These are phyloP conservation scores for Blastocystis sp. DNA, from an alignment of 352 stramenopile genomes.

Conservation along the genomic window DNA sequence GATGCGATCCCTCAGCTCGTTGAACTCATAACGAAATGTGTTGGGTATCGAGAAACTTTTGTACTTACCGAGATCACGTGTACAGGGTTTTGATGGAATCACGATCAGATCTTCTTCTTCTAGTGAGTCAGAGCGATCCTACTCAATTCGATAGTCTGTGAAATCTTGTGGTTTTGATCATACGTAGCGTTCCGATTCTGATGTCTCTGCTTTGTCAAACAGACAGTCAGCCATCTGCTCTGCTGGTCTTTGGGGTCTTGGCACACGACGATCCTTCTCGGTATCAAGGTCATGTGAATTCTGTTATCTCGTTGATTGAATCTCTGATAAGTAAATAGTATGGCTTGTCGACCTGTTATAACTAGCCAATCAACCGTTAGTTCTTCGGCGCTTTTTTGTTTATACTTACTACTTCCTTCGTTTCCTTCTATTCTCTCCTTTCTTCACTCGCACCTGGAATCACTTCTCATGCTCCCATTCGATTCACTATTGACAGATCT, in stretches of 20 bases:
- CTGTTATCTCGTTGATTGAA: background rate
- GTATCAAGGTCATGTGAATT: background rate
- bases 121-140: background rate
- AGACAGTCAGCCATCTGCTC: background rate
- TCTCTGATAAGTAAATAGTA: background rate
- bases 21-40: background rate
- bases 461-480: background rate
- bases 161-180: background rate
- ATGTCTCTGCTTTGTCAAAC: background rate
- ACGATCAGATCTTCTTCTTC: background rate
- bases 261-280: background rate
- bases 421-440: background rate
- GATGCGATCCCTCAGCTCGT: background rate
- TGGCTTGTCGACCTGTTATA: background rate
- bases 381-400: background rate
- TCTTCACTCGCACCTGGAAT: background rate
- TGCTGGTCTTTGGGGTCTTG: background rate
- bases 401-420: background rate
- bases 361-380: background rate
- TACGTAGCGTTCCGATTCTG: background rate
- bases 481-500: background rate
- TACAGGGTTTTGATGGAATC: background rate
- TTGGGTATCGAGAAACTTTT: background rate
- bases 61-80: background rate
- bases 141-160: background rate